Conservation (phyloP, 306 rosid genomes). For the Erythrophleum fordii region DNA sequence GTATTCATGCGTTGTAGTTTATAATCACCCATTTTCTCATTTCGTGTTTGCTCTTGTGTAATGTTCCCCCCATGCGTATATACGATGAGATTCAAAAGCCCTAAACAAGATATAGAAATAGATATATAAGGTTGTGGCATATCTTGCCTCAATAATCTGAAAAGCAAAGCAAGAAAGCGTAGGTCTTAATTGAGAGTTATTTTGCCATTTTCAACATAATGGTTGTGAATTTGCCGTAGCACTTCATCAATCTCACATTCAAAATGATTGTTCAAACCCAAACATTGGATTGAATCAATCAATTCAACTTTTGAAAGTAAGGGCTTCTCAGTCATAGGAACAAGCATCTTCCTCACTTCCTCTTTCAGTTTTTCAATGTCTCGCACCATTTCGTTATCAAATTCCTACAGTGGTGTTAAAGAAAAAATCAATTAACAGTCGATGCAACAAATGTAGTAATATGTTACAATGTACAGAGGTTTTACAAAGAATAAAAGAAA, state of each 20-base stretch:
- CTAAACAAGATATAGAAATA: no score
- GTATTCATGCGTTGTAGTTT: no score
- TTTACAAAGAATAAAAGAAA: no score
- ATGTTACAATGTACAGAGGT: no score
- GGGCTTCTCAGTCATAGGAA: not conserved
- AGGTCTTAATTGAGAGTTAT: conserved; percentile 27
- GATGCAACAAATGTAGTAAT: no score
- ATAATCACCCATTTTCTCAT: no score
- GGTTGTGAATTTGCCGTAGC: conserved; percentile 24
- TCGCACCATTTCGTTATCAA: not conserved
- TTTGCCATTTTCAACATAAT: not conserved
- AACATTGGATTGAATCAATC: conserved; percentile 55
- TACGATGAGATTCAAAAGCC: no score
- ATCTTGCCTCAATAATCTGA: conserved; percentile 56
- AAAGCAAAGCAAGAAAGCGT: conserved; percentile 41
- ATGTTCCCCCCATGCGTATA: no score
- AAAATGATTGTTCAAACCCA: conserved; percentile 48
- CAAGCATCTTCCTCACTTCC: conserved; percentile 44
- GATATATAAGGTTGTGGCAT: not conserved
- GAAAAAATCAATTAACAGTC: not conserved
- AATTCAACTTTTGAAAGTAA: conserved; percentile 14
- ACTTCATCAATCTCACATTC: conserved; percentile 43
- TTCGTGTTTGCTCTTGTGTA: no score
- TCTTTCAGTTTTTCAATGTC: conserved; percentile 33
- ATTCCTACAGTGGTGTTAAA: conserved; percentile 23